Base-by-base conservation (phyloP, 495 filamentous ascomycete species). In the Penicillium argentinense region DNA sequence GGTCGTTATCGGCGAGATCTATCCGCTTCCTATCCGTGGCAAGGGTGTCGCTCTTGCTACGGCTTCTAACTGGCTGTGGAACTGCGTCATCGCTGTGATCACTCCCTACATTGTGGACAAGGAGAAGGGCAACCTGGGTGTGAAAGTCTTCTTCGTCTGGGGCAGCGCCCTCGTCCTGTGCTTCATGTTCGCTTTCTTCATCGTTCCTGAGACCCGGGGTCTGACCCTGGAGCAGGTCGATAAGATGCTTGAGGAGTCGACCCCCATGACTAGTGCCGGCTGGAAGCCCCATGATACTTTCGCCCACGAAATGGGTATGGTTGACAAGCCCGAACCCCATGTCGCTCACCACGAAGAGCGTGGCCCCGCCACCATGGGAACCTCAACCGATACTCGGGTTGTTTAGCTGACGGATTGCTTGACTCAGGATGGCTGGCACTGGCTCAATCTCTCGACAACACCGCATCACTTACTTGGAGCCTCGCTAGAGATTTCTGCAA, bases 151-250 rank as follows among this genome's bases (percentile, higher is more conserved):
- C 75, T 89, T 87, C 68, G 75, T 88, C 54, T 89, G 86, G 86
- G 86, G 85, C 34, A 72, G 72, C 34, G 81, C 85, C 39, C 87
- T 85, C 73, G 72, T 76, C 28, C 42, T 66, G 47, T 83, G 79
- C 53, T 72, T 85, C 47, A 17, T 87, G 57, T 90, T 83, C 73
- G 79, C 85, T 40, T 90, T 81, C 73, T 80, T 86, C 73, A 69
- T 89, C 33, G 73, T 91, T 13, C 83, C 83, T 22, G 87, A 91
- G 75, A 89, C 87, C 59, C 89, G 89, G 76, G 86, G 86, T 44
- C 75, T 92, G 13, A 83, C 85, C n/a, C 83, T 91, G 39, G 88
- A 92, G 67, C 87, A 92, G 63, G 83, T 92, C 51, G 87, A 91
- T 69, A 76, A 76, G 57, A 89, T 92, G 87, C 72, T 91, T 64